These are phyloP conservation scores for Alopecurus myosuroides DNA, from an alignment of 176 grass and related monocot genomes.

Conservation along the genomic window DNA sequence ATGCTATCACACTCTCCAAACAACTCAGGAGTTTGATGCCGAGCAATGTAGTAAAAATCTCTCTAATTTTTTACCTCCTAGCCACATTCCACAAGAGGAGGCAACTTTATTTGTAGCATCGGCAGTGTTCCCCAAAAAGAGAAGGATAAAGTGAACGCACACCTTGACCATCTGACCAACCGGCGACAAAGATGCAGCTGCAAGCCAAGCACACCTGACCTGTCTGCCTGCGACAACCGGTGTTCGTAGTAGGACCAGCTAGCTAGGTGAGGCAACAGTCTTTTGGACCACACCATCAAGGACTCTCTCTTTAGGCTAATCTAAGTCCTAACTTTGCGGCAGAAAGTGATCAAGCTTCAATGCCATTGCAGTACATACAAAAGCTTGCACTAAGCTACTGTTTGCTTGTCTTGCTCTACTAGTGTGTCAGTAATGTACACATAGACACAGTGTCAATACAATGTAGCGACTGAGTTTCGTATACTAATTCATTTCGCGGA, in stretches of 20 bases:
- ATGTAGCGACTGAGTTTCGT: neutral
- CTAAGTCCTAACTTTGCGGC: constrained; percentile 10
- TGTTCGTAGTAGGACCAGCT: constrained; percentile 10
- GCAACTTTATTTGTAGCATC: constrained; percentile 26
- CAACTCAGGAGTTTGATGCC: neutral
- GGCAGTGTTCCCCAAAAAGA: constrained; percentile 23
- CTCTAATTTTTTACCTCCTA: neutral
- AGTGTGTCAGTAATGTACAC: neutral
- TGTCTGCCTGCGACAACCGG: constrained; percentile 14
- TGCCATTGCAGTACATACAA: neutral
- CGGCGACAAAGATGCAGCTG: constrained; percentile 27
- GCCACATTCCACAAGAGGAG: neutral
- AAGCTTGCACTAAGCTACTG: constrained; percentile 9
- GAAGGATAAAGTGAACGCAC: neutral
- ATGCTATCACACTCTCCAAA: too few relatives aligned
- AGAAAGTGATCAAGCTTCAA: constrained; percentile 18
- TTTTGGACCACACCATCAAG: constrained; percentile 14
- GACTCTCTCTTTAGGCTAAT: constrained; percentile 5
- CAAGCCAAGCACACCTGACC: constrained; percentile 21
- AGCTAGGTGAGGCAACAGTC: neutral
- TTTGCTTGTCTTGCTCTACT: constrained; percentile 7
- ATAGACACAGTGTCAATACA: neutral
- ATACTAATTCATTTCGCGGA: neutral
- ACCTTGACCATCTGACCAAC: constrained; percentile 32
- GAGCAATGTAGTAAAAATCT: neutral